Evolutionary conservation across 129 eudicot genomes (phyloP), one percentile per base, ranked within the genome.

Genomic region (Lonicera japonica): DNA sequence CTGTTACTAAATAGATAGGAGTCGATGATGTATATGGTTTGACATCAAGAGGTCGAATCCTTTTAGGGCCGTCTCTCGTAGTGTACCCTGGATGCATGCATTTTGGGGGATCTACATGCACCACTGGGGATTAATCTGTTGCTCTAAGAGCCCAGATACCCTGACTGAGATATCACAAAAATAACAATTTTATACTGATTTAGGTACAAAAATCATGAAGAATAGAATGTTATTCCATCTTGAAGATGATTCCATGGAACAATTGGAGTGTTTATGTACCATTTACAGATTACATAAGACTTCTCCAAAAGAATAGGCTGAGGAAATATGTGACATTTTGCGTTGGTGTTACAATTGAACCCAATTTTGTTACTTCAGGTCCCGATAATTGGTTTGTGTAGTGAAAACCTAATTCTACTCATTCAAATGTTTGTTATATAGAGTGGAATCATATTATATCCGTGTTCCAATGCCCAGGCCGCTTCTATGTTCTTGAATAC

Each of bases 181-280:
- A n/a, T n/a, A n/a, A n/a, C n/a, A 29, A 29, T 29, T 1, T 29
- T 29, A 1, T 2, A 29, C 36, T 29, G 2, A 47, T 16, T 47
- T 47, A 11, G 18, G 19, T 47, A 47, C 53, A 47, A 47, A 9
- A 17, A 52, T 52, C 0, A 10, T 10, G 23, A 52, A 20, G 22
- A 56, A 22, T 23, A 21, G 38, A 54, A 66, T 61, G 64, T 54
- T 34, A 41, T 39, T 39, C 61, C 34, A 54, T 41, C 56, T 56
- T 4, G 21, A 63, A 39, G 57, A 46, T 50, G 45, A 16, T 64
- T 58, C 65, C n/a, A 17, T 24, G 67, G 46, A 66, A 52, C 25
- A 11, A 4, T 53, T 21, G 40, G 14, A 65, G 18, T 19, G 17
- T 50, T 20, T 56, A 62, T 34, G 17, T 22, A 55, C 53, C 9